Percentiles rank a stretch among this genome's conserved stretches.
These are phyloP conservation scores for Chytridium lagenaria DNA, from an alignment of 371 early-diverging fungal species.

Conservation along the genomic window DNA sequence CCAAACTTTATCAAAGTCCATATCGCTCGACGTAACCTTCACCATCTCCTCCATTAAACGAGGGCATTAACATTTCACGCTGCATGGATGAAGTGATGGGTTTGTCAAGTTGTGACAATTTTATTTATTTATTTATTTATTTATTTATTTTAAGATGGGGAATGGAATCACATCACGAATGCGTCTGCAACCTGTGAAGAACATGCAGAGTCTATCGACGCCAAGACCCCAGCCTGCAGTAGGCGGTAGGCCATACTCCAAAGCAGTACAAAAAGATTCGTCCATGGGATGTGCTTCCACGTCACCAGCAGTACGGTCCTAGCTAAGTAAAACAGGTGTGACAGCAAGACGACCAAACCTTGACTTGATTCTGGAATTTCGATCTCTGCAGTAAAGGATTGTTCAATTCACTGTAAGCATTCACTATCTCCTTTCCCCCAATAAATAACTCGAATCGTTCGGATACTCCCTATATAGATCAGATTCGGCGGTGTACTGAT, in stretches of 20 bases:
- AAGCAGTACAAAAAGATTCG: conserved; percentile 83
- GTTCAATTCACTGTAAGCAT: conserved; percentile 99
- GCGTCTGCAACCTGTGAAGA: conserved; percentile 83
- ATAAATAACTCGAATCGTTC: conserved; percentile 96
- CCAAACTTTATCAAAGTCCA: too few relatives aligned
- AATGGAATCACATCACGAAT: conserved; percentile 95
- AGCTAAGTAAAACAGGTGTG: background rate
- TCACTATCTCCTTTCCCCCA: conserved; percentile 90
- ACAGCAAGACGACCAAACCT: background rate
- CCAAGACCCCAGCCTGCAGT: conserved; percentile 99
- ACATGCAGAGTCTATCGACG: conserved; percentile 91
- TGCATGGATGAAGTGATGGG: too few relatives aligned
- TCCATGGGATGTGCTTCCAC: conserved; percentile 85
- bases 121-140: background rate
- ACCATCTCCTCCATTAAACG: too few relatives aligned
- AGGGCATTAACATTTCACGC: too few relatives aligned
- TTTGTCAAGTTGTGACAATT: too few relatives aligned
- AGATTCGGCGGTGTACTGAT: conserved; percentile 19
- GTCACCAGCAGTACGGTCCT: conserved; percentile 76
- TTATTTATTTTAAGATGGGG: conserved; percentile 65
- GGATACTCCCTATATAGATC: conserved; percentile 45
- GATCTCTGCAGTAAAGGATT: conserved; percentile 96
- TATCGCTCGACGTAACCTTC: too few relatives aligned
- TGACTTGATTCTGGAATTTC: conserved; percentile 77
- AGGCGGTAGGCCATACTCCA: conserved; percentile 96